These are phyloP conservation scores for Fusarium poae DNA, from an alignment of 2,329 filamentous ascomycete genomes.

Conservation along the genomic window DNA sequence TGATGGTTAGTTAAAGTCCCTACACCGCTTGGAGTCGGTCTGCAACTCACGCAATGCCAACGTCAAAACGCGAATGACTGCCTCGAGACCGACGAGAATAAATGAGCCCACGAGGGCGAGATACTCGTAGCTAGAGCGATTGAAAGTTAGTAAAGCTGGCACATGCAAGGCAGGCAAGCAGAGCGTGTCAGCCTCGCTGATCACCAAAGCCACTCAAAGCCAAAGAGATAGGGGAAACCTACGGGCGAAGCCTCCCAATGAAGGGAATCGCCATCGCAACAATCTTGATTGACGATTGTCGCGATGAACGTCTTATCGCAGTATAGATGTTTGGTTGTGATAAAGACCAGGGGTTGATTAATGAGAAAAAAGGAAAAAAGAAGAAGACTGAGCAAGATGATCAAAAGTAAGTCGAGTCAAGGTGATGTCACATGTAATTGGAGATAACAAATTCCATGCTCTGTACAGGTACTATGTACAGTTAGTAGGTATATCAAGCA, in stretches of 20 bases:
- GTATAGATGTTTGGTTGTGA: slow-evolving; percentile 12
- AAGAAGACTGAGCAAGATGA: slow-evolving; percentile 3
- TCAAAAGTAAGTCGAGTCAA: slow-evolving; percentile 26
- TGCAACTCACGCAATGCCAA: slow-evolving; percentile 80
- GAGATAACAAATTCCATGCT: slow-evolving; percentile 11
- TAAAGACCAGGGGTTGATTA: slow-evolving; percentile 18
- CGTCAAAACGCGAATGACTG: slow-evolving; percentile 85
- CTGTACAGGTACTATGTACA: background rate
- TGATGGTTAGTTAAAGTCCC: slow-evolving; percentile 16
- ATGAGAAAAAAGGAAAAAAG: slow-evolving; percentile 15
- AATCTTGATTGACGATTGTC: slow-evolving; percentile 13
- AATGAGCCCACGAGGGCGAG: slow-evolving; percentile 87
- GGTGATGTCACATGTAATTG: slow-evolving; percentile 51
- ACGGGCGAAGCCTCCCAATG: slow-evolving; percentile 66
- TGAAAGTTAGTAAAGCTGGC: slow-evolving; percentile 32
- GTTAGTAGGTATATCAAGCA: slow-evolving; percentile 25
- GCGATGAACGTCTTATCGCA: slow-evolving; percentile 19
- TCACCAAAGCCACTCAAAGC: slow-evolving; percentile 9
- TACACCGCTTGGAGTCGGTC: slow-evolving; percentile 23
- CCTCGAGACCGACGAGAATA: slow-evolving; percentile 83
- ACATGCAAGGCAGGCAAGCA: slow-evolving; percentile 8
- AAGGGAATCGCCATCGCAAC: slow-evolving; percentile 65
- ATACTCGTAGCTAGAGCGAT: slow-evolving; percentile 78
- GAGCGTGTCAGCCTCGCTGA: slow-evolving; percentile 16
- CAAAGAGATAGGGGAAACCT: slow-evolving; percentile 48